A percentile compares a stretch with the other conserved stretches of the same genome.
Evolutionary conservation across 2,329 filamentous ascomycete species (phyloP).

Genomic region (Chrysoporthe cubensis): DNA sequence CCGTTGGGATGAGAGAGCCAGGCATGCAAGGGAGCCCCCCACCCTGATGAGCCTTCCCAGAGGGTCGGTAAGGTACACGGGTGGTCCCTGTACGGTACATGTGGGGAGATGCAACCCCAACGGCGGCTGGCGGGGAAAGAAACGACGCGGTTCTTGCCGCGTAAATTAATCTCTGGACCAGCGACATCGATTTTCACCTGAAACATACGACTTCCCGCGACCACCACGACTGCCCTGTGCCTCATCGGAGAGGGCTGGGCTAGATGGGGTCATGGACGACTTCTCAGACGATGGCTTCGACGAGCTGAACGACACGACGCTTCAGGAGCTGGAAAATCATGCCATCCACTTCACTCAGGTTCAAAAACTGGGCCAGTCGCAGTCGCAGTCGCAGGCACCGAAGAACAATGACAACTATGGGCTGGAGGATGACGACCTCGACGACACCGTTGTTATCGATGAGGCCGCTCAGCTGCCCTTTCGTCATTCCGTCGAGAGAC

Average conservation of each 20-base stretch:
- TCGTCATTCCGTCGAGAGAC: constrained; percentile 42
- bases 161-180: constrained; percentile 2
- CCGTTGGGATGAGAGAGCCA: not conserved
- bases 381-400: constrained; percentile 33
- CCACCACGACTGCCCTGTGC: not conserved
- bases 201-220: not conserved
- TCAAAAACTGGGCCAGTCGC: constrained; percentile 37
- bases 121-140: not conserved
- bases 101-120: not conserved
- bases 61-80: not conserved
- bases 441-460: constrained; percentile 60
- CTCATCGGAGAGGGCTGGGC: constrained; percentile 1
- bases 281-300: constrained; percentile 69
- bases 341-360: constrained; percentile 65
- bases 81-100: not conserved
- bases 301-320: constrained; percentile 57
- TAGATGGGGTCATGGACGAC: constrained; percentile 51
- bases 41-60: too few species aligned
- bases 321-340: constrained; percentile 66
- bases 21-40: not conserved
- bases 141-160: constrained; percentile 1
- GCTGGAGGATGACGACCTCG: constrained; percentile 62
- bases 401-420: constrained; percentile 42
- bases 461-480: constrained; percentile 46
- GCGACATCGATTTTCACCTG: not conserved